phyloP scores from a whole-genome alignment of 2,329 filamentous ascomycete genomes.

The Graphilbum sp. region DNA sequence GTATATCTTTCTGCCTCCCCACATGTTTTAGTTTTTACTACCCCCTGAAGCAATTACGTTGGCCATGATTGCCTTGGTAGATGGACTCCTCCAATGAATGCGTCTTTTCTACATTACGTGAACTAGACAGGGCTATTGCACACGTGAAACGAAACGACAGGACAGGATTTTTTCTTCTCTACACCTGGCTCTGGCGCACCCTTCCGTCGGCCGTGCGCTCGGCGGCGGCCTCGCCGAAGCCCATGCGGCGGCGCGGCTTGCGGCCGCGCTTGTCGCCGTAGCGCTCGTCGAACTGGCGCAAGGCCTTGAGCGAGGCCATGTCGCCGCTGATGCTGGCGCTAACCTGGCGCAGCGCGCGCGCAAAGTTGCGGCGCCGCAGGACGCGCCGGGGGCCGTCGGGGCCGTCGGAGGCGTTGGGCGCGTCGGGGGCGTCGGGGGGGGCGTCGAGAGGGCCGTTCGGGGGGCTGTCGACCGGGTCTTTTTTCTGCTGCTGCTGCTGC shows the following conservation, averaged over 20 bases:
- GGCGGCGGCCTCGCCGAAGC: slow-evolving; percentile 11
- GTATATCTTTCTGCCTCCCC: no score
- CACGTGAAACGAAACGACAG: no score
- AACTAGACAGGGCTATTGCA: no score
- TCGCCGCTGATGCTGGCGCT: slow-evolving; percentile 86
- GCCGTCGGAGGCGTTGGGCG: not conserved
- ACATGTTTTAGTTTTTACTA: no score
- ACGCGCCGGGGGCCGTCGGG: slow-evolving; percentile 27
- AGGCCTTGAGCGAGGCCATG: slow-evolving; percentile 71
- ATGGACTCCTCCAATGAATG: no score
- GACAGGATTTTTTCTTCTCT: no score
- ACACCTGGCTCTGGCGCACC: slow-evolving; percentile 23
- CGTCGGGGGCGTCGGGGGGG: slow-evolving; percentile 33
- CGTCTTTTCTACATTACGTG: no score
- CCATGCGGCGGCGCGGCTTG: slow-evolving; percentile 38
- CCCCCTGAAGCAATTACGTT: no score
- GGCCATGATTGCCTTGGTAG: no score
- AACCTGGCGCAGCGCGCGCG: slow-evolving; percentile 73
- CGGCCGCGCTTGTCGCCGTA: slow-evolving; percentile 62
- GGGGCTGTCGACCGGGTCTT: slow-evolving; percentile 25
- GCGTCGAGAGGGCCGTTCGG: slow-evolving; percentile 17
- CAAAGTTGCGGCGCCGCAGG: slow-evolving; percentile 58
- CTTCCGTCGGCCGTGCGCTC: slow-evolving; percentile 21
- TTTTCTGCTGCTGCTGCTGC: no score
- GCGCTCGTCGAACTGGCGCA: slow-evolving; percentile 89